These are phyloP conservation scores for Echeveria elegans DNA, from an alignment of 164 flowering plant species.

Conservation along the genomic window DNA sequence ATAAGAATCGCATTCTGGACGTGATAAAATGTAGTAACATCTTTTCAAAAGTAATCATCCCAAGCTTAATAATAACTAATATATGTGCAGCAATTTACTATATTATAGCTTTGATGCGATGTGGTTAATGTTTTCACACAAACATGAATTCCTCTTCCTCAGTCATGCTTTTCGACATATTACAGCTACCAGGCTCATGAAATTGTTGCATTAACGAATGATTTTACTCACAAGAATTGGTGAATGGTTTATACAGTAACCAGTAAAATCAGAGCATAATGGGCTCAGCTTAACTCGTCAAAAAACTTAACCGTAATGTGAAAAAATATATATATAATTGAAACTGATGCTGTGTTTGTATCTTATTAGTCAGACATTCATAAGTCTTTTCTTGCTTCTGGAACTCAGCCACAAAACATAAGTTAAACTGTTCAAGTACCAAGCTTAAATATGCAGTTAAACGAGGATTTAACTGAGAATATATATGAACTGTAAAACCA, in stretches of 20 bases:
- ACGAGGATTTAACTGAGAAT: not conserved
- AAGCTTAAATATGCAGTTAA: not conserved
- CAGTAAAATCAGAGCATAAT: not conserved
- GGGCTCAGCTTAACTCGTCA: not conserved
- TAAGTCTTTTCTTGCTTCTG: not conserved
- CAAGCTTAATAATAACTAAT: no score
- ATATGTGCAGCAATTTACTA: not conserved
- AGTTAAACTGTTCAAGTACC: not conserved
- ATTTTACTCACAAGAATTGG: not conserved
- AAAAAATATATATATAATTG: not conserved
- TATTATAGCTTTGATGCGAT: not conserved
- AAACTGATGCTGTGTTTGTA: not conserved
- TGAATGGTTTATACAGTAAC: not conserved
- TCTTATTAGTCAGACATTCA: not conserved
- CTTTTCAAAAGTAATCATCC: not conserved
- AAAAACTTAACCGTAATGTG: no score
- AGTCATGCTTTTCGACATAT: not conserved
- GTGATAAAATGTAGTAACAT: constrained; percentile 12
- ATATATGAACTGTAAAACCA: not conserved
- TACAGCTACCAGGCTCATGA: not conserved
- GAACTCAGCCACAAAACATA: not conserved
- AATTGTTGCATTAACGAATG: no score
- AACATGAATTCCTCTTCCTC: not conserved
- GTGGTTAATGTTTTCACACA: not conserved
- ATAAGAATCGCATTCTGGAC: constrained; percentile 17